These are phyloP conservation scores for Stemphylium lycopersici DNA, from an alignment of 2,329 filamentous ascomycete species.

Conservation along the genomic window DNA sequence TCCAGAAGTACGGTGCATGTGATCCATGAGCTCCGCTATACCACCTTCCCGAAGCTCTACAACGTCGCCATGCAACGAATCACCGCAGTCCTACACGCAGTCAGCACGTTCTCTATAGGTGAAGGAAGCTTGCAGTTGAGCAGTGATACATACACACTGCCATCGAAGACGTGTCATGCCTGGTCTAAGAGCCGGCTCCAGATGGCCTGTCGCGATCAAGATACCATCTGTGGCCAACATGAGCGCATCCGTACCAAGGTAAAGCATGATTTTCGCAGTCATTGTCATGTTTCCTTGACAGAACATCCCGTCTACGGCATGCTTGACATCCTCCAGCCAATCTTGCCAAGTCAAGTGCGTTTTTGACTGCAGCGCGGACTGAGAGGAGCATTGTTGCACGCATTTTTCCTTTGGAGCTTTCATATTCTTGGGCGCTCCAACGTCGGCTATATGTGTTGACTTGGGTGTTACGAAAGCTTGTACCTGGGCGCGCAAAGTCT, in stretches of 20 bases:
- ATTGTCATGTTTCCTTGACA: not conserved
- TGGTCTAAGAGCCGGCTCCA: constrained; percentile 12
- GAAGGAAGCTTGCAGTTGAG: not conserved
- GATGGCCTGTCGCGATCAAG: not conserved
- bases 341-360: not conserved
- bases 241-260: not conserved
- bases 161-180: constrained; percentile 21
- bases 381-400: not conserved
- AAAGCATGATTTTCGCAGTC: not conserved
- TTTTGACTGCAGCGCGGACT: not conserved
- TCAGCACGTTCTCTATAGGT: not conserved
- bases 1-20: constrained; percentile 14
- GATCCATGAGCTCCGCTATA: constrained; percentile 8
- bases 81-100: constrained; percentile 16
- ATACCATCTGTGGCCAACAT: not conserved
- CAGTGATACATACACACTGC: constrained; percentile 25
- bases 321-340: not conserved
- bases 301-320: not conserved
- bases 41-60: constrained; percentile 17
- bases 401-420: not conserved
- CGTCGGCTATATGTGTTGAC: not conserved
- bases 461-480: constrained; percentile 11
- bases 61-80: constrained; percentile 21
- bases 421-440: too few relatives aligned
- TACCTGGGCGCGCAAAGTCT: constrained; percentile 8